Base-by-base conservation (phyloP, 441 rosid species). In the Daphne laureola region DNA sequence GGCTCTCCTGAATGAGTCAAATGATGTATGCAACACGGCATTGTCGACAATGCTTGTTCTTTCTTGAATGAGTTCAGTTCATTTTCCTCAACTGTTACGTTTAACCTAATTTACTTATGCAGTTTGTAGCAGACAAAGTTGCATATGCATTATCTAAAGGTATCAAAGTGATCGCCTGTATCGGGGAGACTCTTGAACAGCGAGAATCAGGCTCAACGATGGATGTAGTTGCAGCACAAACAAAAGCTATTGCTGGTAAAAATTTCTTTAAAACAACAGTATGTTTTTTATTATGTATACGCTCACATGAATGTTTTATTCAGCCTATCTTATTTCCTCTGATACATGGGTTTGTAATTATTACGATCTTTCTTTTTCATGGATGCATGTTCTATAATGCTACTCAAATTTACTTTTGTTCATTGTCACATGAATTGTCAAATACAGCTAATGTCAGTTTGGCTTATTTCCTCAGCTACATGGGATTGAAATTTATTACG, bases 181-280 rank as follows among this genome's bases (percentile, higher is more conserved):
- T 86, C 14, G 90, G 87, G 42, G 90, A 82, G 81, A 82, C 90
- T 40, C 86, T 86, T 48, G 82, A 82, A 72, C 86, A 80, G 73
- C 77, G 90, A 51, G 94, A 86, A 66, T 68, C 84, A 4, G 90
- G 90, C 54, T 67, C 82, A 47, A 82, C 90, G 5, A 27, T 80
- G 79, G 76, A 59, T 46, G 90, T 86, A 21, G 94, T 86, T 55
- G 83, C 90, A 55, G 77, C 78, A 18, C 94, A 86, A 63, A 77
- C 90, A 36, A 78, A 78, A 72, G 83, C 90, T 49, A 82, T 86
- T 41, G 76, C 93, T 38, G 50, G 65, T 55, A 46, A 31, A 4
- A 31, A 4, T 31, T 31, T 31, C 4, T 41, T 13, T 49, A 31
- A 64, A 14, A 21, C 25, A 17, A 26, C 21, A 48, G 26, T 7